Percentiles rank a stretch among this genome's conserved stretches.
Conservation (phyloP, 1,139 yeast species). For the Yamadazyma conglobata region DNA sequence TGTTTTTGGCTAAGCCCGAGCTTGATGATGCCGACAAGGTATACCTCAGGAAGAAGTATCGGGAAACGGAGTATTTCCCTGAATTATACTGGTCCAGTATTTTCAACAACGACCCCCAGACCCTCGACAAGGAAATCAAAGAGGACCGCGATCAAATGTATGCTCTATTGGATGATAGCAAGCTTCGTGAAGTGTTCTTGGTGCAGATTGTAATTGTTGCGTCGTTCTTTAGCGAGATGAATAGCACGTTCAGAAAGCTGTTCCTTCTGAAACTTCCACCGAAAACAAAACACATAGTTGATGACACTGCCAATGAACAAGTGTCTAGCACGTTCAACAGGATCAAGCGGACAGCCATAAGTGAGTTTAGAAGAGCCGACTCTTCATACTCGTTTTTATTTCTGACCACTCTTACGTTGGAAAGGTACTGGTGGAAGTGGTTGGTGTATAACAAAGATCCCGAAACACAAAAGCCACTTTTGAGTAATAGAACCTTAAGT, state of each 20-base stretch:
- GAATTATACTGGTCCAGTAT: slow-evolving; percentile 35
- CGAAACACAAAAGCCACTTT: slow-evolving; percentile 27
- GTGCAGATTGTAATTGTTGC: slow-evolving; percentile 32
- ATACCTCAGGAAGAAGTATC: slow-evolving; percentile 22
- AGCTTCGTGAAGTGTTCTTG: slow-evolving; percentile 27
- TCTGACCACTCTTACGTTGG: slow-evolving; percentile 26
- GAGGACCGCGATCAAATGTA: slow-evolving; percentile 28
- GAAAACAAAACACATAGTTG: slow-evolving; percentile 35
- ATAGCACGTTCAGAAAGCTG: slow-evolving; percentile 20
- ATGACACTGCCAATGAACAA: slow-evolving; percentile 28
- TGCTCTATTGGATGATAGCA: slow-evolving; percentile 25
- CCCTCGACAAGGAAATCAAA: slow-evolving; percentile 18
- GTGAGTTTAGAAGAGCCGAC: slow-evolving; percentile 22
- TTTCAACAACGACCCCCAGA: slow-evolving; percentile 19
- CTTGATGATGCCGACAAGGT: slow-evolving; percentile 18
- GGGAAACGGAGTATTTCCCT: slow-evolving; percentile 27
- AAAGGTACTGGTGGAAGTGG: slow-evolving; percentile 44
- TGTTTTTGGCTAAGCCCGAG: slow-evolving; percentile 8
- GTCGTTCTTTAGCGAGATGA: slow-evolving; percentile 29
- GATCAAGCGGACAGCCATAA: slow-evolving; percentile 27
- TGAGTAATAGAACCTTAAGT: slow-evolving; percentile 21
- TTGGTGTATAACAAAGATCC: slow-evolving; percentile 37
- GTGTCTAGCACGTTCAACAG: slow-evolving; percentile 20
- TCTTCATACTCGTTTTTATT: slow-evolving; percentile 25
- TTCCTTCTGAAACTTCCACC: slow-evolving; percentile 25